A percentile compares a stretch with the other conserved stretches of the same genome.
phyloP scores from a whole-genome alignment of 1,139 yeast species.

The Debaryomyces udenii region DNA sequence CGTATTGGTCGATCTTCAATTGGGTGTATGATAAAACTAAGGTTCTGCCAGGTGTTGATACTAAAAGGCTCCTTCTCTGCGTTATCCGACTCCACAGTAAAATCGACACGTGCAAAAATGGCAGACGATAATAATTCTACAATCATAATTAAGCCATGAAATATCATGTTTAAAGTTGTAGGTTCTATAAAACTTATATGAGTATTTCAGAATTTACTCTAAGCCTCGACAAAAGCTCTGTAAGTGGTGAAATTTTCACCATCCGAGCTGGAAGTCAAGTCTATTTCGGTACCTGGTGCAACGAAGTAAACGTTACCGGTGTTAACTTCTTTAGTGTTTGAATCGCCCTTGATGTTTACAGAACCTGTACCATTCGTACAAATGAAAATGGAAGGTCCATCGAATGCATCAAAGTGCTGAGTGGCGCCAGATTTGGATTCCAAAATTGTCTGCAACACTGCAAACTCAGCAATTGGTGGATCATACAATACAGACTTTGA shows the following conservation, averaged over 20 bases:
- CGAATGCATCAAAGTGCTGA: constrained; percentile 55
- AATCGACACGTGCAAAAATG: constrained; percentile 5
- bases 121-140: not conserved
- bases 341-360: constrained; percentile 45
- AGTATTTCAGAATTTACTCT: constrained; percentile 13
- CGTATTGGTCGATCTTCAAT: not conserved
- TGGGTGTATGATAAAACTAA: not conserved
- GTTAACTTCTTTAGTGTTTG: constrained; percentile 41
- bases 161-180: not conserved
- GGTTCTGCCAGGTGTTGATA: not conserved
- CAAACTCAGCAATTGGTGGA: constrained; percentile 96
- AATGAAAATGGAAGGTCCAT: constrained; percentile 89
- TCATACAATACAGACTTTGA: constrained; percentile 67
- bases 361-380: constrained; percentile 80
- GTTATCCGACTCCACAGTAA: not conserved
- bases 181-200: constrained; percentile 2
- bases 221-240: constrained; percentile 84
- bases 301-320: constrained; percentile 83
- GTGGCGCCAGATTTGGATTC: constrained; percentile 41
- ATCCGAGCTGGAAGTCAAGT: constrained; percentile 54
- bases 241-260: constrained; percentile 66
- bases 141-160: not conserved
- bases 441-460: constrained; percentile 77
- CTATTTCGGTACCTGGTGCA: constrained; percentile 73
- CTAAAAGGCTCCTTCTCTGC: not conserved